Evolutionary conservation across 768 basidiomycete species (phyloP).

Genomic region (Tylopilus subfusipes): DNA sequence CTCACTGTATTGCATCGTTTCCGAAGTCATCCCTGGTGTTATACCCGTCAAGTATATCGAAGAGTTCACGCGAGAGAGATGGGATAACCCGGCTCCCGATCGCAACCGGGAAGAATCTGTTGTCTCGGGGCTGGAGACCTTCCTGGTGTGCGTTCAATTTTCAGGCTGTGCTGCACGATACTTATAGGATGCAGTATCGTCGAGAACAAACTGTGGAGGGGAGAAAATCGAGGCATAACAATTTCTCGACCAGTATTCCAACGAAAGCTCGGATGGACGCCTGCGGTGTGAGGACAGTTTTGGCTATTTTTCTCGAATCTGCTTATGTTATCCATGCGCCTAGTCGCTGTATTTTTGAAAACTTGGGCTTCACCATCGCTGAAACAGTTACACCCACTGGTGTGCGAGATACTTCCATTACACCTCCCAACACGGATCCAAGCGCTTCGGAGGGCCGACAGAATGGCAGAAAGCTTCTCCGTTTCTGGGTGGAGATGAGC

Average conservation of each 20-base stretch:
- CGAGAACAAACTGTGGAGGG: constrained; percentile 73
- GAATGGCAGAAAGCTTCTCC: constrained; percentile 59
- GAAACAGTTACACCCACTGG: constrained; percentile 16
- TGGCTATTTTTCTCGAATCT: neutral
- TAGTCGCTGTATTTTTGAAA: constrained; percentile 42
- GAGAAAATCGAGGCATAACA: constrained; percentile 56
- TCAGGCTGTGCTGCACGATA: neutral
- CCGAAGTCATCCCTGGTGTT: constrained; percentile 69
- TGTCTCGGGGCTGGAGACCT: constrained; percentile 59
- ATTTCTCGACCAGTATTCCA: constrained; percentile 54
- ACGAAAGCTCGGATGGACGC: constrained; percentile 64
- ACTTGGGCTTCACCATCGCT: constrained; percentile 36
- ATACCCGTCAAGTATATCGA: constrained; percentile 61
- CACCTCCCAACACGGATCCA: constrained; percentile 54
- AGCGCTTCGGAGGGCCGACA: constrained; percentile 43
- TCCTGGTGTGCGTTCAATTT: constrained; percentile 52
- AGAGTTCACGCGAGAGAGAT: constrained; percentile 60
- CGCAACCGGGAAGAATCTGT: constrained; percentile 54
- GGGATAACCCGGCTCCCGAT: constrained; percentile 51
- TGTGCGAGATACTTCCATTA: constrained; percentile 44
- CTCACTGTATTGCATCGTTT: constrained; percentile 67
- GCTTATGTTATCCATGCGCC: constrained; percentile 8
- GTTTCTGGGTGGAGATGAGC: constrained; percentile 76
- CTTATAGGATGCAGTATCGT: constrained; percentile 48
- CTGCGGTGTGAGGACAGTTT: constrained; percentile 47